Percentiles rank a stretch among this genome's conserved stretches.
Conservation (phyloP, 1,139 yeast species). For the Candida tropicalis region DNA sequence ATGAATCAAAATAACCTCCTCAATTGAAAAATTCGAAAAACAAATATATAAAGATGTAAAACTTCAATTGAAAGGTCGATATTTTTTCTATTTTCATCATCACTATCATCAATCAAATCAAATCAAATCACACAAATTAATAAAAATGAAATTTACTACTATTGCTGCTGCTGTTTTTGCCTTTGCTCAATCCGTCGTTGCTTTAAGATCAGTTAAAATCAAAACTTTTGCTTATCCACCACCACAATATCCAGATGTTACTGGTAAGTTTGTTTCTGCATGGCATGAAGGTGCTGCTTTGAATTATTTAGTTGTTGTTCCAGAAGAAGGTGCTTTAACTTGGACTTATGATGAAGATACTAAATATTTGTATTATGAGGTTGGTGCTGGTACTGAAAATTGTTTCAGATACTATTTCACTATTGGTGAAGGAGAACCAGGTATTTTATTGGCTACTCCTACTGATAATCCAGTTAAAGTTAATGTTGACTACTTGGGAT, state of each 20-base stretch:
- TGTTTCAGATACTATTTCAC: slow-evolving; percentile 5
- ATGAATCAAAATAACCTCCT: too few species aligned
- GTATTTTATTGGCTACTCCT: slow-evolving; percentile 5
- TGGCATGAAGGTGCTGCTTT: slow-evolving; percentile 12
- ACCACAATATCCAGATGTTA: slow-evolving; percentile 8
- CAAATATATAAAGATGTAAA: not conserved
- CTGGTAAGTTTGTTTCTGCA: slow-evolving; percentile 9
- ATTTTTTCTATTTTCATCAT: not conserved
- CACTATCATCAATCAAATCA: slow-evolving; percentile 3
- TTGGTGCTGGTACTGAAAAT: slow-evolving; percentile 2
- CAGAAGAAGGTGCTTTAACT: slow-evolving; percentile 4
- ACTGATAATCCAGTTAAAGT: slow-evolving; percentile 2
- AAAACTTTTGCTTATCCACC: slow-evolving; percentile 8
- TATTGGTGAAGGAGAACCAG: slow-evolving; percentile 7
- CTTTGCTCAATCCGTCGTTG: slow-evolving; percentile 1
- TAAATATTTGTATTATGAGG: slow-evolving; percentile 5
- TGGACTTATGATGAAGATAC: slow-evolving; percentile 6
- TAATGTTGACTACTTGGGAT: slow-evolving; percentile 4
- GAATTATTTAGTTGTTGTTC: slow-evolving; percentile 8
- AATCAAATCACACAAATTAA: not conserved
- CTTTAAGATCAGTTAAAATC: slow-evolving; percentile 2
- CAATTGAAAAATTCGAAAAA: not conserved
- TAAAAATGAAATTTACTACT: slow-evolving; percentile 6
- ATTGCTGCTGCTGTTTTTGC: slow-evolving; percentile 6
- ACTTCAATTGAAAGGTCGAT: not conserved